Evolutionary conservation across 805 yeast genomes (phyloP).

Genomic region (Ogataea henricii): DNA sequence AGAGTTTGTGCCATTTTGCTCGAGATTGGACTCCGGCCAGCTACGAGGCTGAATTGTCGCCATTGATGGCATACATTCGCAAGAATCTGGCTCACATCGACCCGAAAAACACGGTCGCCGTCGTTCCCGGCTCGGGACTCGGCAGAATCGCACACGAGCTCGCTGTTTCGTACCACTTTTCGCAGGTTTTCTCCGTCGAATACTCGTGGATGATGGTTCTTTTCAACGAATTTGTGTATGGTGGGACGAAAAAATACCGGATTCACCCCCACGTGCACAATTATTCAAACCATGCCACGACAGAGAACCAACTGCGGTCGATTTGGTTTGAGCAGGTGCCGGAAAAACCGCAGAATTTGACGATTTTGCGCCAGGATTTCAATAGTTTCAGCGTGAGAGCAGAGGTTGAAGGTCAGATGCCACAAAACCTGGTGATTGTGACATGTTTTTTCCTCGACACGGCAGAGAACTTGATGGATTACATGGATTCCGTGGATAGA

Average conservation of each 20-base stretch:
- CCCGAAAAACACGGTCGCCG: conserved; percentile 45
- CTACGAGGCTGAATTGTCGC: conserved; percentile 51
- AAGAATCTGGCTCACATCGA: conserved; percentile 39
- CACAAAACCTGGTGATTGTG: conserved; percentile 55
- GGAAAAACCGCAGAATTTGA: conserved; percentile 49
- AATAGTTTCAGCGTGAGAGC: conserved; percentile 43
- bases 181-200: conserved; percentile 69
- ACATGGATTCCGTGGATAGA: conserved; percentile 63
- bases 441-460: conserved; percentile 87
- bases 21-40: conserved; percentile 67
- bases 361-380: conserved; percentile 63
- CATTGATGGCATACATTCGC: conserved; percentile 54
- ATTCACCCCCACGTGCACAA: conserved; percentile 61
- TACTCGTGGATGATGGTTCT: conserved; percentile 74
- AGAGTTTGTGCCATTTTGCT: conserved; percentile 70
- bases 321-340: conserved; percentile 34
- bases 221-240: conserved; percentile 61
- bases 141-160: conserved; percentile 77
- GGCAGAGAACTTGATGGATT: conserved; percentile 81
- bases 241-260: conserved; percentile 21
- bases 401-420: background rate
- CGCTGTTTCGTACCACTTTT: conserved; percentile 36
- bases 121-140: conserved; percentile 88
- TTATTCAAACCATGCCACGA: conserved; percentile 62
- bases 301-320: conserved; percentile 52